Evolutionary conservation across 805 yeast genomes (phyloP).

Genomic region (Schwanniomyces sp.): DNA sequence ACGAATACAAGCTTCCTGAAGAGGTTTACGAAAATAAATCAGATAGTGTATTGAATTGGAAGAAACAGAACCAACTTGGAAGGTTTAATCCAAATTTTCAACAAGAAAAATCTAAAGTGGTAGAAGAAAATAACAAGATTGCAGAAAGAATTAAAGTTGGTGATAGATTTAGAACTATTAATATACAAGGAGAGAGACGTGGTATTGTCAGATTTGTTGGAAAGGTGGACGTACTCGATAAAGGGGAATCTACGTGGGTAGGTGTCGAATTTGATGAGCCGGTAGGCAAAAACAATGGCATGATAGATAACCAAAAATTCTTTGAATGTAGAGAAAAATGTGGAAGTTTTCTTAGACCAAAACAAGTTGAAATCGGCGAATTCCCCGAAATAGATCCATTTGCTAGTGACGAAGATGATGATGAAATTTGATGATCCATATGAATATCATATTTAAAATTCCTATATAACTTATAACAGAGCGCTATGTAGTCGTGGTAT

Average conservation of each 20-base stretch:
- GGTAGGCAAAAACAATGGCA: slow-evolving; percentile 82
- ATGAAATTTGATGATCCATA: slow-evolving; percentile 11
- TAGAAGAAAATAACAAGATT: slow-evolving; percentile 26
- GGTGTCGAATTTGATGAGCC: slow-evolving; percentile 88
- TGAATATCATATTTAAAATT: too few species aligned
- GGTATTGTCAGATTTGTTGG: slow-evolving; percentile 79
- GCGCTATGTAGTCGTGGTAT: neutral
- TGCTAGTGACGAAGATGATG: slow-evolving; percentile 52
- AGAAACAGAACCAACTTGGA: slow-evolving; percentile 65
- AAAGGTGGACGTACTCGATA: slow-evolving; percentile 56
- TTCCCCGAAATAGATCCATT: slow-evolving; percentile 51
- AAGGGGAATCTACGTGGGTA: slow-evolving; percentile 59
- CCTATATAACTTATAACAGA: neutral
- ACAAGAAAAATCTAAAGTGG: slow-evolving; percentile 24
- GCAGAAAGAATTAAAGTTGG: slow-evolving; percentile 42
- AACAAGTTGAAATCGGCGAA: slow-evolving; percentile 67
- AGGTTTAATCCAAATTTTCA: slow-evolving; percentile 60
- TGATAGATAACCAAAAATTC: slow-evolving; percentile 56
- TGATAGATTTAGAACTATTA: slow-evolving; percentile 52
- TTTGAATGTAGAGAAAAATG: slow-evolving; percentile 59
- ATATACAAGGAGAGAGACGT: slow-evolving; percentile 51
- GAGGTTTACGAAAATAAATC: slow-evolving; percentile 59
- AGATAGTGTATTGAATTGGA: slow-evolving; percentile 78
- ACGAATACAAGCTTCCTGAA: slow-evolving; percentile 49
- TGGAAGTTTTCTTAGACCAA: slow-evolving; percentile 80